phyloP scores from a whole-genome alignment of 371 early-diverging fungal genomes.

The Dichotomocladium elegans region DNA sequence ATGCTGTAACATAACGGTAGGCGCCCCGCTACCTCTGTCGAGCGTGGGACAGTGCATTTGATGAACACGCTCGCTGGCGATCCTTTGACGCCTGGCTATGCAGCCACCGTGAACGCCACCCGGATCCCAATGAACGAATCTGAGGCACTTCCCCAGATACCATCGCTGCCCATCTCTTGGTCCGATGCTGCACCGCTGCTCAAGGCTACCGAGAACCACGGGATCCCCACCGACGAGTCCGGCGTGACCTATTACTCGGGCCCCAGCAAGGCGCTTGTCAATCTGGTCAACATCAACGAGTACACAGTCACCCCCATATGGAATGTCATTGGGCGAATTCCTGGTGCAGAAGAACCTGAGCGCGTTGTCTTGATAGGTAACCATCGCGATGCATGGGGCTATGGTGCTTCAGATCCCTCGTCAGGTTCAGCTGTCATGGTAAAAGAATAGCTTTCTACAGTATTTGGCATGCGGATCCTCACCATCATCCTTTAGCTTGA shows the following conservation, averaged over 20 bases:
- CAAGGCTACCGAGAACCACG: slow-evolving; percentile 41
- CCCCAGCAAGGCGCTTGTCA: slow-evolving; percentile 43
- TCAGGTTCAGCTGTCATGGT: slow-evolving; percentile 61
- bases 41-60: slow-evolving; percentile 55
- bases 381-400: slow-evolving; percentile 68
- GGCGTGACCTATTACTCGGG: slow-evolving; percentile 51
- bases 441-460: slow-evolving; percentile 3
- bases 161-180: slow-evolving; percentile 67
- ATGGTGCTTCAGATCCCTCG: slow-evolving; percentile 61
- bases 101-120: slow-evolving; percentile 48
- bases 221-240: slow-evolving; percentile 14
- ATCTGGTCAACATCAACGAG: slow-evolving; percentile 51
- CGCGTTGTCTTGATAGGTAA: slow-evolving; percentile 53
- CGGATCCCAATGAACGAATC: slow-evolving; percentile 46
- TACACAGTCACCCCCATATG: slow-evolving; percentile 54
- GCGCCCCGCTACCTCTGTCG: slow-evolving; percentile 46
- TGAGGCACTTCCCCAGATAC: slow-evolving; percentile 47
- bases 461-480: not conserved
- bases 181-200: slow-evolving; percentile 55
- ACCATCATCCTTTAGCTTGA: slow-evolving; percentile 36
- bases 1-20: slow-evolving; percentile 22
- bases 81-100: slow-evolving; percentile 57
- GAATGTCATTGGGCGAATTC: slow-evolving; percentile 60
- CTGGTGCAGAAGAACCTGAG: slow-evolving; percentile 52
- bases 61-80: slow-evolving; percentile 51